These are phyloP conservation scores for Breynia disticha DNA, from an alignment of 441 rosid genomes.

Conservation along the genomic window DNA sequence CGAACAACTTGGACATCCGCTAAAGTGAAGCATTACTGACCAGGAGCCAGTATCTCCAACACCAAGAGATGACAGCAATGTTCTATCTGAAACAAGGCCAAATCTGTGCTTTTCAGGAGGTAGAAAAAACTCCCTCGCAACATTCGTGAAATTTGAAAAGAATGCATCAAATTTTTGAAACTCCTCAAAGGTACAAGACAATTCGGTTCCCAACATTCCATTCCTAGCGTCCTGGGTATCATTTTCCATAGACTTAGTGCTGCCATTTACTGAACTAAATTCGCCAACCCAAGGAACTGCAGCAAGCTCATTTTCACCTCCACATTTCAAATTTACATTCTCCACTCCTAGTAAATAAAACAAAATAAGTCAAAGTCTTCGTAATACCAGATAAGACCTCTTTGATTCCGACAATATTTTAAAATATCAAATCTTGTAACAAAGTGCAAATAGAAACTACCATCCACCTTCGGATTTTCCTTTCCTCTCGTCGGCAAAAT, in stretches of 20 bases:
- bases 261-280: slow-evolving; percentile 38
- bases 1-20: slow-evolving; percentile 75
- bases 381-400: neutral
- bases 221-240: slow-evolving; percentile 29
- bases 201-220: slow-evolving; percentile 19
- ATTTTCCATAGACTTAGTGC: slow-evolving; percentile 27
- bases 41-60: slow-evolving; percentile 46
- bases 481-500: slow-evolving; percentile 20
- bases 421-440: slow-evolving; percentile 18
- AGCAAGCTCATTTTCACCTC: slow-evolving; percentile 33
- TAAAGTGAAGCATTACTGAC: slow-evolving; percentile 47
- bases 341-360: slow-evolving; percentile 33
- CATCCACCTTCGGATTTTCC: slow-evolving; percentile 74
- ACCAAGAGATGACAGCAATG: slow-evolving; percentile 49
- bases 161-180: slow-evolving; percentile 59
- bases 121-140: slow-evolving; percentile 56
- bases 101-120: slow-evolving; percentile 63
- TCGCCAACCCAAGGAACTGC: slow-evolving; percentile 60
- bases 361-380: neutral
- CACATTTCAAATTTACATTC: slow-evolving; percentile 44
- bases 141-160: slow-evolving; percentile 43
- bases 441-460: slow-evolving; percentile 48
- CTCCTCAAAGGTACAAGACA: slow-evolving; percentile 51
- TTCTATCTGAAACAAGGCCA: slow-evolving; percentile 61
- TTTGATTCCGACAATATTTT: neutral